Percentiles rank a stretch among this genome's conserved stretches.
These are phyloP conservation scores for Sesbania bispinosa DNA, from an alignment of 306 rosid species.

Conservation along the genomic window DNA sequence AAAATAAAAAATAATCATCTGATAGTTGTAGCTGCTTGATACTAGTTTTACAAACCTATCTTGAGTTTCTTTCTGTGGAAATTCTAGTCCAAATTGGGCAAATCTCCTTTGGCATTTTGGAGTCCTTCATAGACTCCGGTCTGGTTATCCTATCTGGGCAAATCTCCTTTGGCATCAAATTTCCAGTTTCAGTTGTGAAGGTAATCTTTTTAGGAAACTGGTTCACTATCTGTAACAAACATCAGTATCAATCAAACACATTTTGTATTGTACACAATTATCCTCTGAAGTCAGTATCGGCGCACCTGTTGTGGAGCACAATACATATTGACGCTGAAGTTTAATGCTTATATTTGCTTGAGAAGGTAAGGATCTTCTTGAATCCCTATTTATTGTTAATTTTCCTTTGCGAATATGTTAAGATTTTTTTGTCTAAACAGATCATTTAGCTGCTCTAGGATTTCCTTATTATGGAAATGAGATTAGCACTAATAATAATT, in stretches of 20 bases:
- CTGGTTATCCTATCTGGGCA: conserved; percentile 49
- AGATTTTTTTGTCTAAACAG: conserved; percentile 1
- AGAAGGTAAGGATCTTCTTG: conserved; percentile 39
- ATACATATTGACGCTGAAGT: conserved; percentile 17
- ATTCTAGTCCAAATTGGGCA: conserved; percentile 66
- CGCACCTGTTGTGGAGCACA: conserved; percentile 18
- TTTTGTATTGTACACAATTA: conserved; percentile 10
- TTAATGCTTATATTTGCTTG: conserved; percentile 32
- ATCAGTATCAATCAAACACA: conserved; percentile 35
- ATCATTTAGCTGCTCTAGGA: conserved; percentile 4
- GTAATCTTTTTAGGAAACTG: conserved; percentile 38
- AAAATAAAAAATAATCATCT: conserved; percentile 12
- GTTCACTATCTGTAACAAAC: conserved; percentile 32
- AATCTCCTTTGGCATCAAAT: conserved; percentile 61
- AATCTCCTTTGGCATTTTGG: conserved; percentile 97
- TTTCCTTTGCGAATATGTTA: conserved; percentile 6
- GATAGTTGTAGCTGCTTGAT: conserved; percentile 26
- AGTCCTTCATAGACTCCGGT: conserved; percentile 53
- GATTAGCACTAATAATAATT: neutral
- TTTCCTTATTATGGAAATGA: conserved; percentile 11
- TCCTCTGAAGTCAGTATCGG: conserved; percentile 31
- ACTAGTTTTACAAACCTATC: conserved; percentile 39
- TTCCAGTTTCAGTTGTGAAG: conserved; percentile 46
- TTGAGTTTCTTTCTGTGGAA: conserved; percentile 42
- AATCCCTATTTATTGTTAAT: conserved; percentile 21